Base-by-base conservation (phyloP, 805 yeast species). In the Debaryomyces maramus region DNA sequence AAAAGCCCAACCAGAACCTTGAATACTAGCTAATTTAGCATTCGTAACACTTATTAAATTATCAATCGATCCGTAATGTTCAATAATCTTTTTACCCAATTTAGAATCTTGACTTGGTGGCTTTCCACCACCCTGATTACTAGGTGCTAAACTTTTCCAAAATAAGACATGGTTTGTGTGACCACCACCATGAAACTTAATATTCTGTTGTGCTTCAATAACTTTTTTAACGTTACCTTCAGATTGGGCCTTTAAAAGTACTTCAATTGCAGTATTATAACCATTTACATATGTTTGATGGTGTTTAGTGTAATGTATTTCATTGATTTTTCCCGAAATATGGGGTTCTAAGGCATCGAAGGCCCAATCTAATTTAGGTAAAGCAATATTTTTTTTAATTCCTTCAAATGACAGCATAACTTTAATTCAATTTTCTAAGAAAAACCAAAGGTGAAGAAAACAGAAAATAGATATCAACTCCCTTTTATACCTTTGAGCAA, bases 1-100 rank as follows among this genome's bases (percentile, higher is more conserved):
- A 52, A 70, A 73, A 15, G 77, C 78, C 79, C 79, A 73, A 13
- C 79, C 79, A 3, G 77, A 72, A 30, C 78, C 79, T 58, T 73
- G 79, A 41, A 73, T 70, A 11, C 73, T 70, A 14, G 75, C 72
- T 48, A 73, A 61, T 52, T 70, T 67, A 32, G 63, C 50, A 44
- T 67, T 69, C 49, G 73, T 68, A 37, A 67, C 41, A 2, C 60
- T 52, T 51, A 66, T 66, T 58, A 73, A 72, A 36, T 60, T 57
- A 27, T 67, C 75, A 40, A 73, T 57, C 6, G 74, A 67, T 14
- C 79, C 79, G 43, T 58, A 73, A 51, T 73, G 78, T 33, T 50
- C 56, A 17, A 39, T 49, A 32, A 73, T 67, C 43, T 58, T 58
- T 48, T 56, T 55, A 41, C 67, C 73, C 31, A 73, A 55, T 16